Evolutionary conservation across 192 early-diverging fungal genomes (phyloP).

Genomic region (Podila verticillata): DNA sequence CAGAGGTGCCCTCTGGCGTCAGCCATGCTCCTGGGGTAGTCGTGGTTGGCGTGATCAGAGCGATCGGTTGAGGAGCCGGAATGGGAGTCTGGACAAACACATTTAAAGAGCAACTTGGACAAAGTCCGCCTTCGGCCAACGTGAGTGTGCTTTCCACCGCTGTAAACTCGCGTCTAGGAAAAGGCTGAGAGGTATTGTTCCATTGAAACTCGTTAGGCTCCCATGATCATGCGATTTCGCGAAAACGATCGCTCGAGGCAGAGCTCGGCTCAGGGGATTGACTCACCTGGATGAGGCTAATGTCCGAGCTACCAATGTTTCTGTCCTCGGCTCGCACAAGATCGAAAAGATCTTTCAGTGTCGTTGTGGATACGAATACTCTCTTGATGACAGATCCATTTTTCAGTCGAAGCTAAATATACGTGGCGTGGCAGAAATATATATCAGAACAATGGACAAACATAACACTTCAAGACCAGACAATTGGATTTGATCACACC

Average conservation of each 20-base stretch:
- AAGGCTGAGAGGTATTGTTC: conserved; percentile 7
- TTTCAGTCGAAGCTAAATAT: conserved; percentile 29
- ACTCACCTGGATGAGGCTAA: conserved; percentile 43
- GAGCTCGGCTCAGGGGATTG: background rate
- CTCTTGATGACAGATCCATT: conserved; percentile 31
- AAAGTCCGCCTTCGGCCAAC: conserved; percentile 17
- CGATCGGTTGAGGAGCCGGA: conserved; percentile 32
- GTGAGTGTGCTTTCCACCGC: conserved; percentile 17
- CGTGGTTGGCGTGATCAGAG: background rate
- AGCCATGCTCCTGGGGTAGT: conserved; percentile 20
- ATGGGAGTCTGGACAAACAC: conserved; percentile 37
- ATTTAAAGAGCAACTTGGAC: conserved; percentile 47
- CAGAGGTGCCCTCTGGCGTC: background rate
- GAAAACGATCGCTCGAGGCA: no score
- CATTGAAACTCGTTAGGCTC: background rate
- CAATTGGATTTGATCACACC: conserved; percentile 2
- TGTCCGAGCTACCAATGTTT: conserved; percentile 33
- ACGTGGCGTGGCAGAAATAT: background rate
- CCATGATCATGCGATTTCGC: background rate
- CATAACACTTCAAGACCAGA: background rate
- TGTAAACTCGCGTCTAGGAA: conserved; percentile 40
- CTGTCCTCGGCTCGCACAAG: conserved; percentile 30
- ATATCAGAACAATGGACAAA: background rate
- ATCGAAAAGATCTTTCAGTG: conserved; percentile 33
- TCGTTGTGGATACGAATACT: conserved; percentile 12